phyloP scores from a whole-genome alignment of 495 filamentous ascomycete genomes.

The Penicillium cataractarum region DNA sequence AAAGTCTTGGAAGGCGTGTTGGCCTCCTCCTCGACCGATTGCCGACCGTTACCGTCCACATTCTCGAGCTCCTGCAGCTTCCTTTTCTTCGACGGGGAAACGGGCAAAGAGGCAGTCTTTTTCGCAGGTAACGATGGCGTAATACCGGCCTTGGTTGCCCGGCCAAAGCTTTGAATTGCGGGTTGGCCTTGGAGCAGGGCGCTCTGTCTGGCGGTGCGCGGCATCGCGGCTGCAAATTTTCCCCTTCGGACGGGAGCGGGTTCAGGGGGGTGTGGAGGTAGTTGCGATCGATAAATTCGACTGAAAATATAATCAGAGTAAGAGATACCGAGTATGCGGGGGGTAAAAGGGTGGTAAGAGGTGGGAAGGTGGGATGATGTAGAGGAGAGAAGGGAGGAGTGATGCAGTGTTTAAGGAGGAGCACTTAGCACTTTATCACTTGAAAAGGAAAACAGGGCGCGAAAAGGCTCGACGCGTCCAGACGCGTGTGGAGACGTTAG shows the following conservation, averaged over 20 bases:
- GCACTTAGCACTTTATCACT: conserved; percentile 1
- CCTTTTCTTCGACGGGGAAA: conserved; percentile 52
- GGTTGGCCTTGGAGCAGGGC: conserved; percentile 38
- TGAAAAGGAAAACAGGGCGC: conserved; percentile 13
- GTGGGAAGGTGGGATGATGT: conserved; percentile 16
- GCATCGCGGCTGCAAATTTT: conserved; percentile 42
- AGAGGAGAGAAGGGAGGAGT: conserved; percentile 4
- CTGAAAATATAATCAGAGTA: conserved; percentile 27
- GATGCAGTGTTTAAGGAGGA: conserved; percentile 1
- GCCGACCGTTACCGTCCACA: conserved; percentile 25
- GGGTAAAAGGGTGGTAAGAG: conserved; percentile 7
- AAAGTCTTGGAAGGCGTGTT: conserved; percentile 48
- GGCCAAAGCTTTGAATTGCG: conserved; percentile 46
- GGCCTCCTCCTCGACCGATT: conserved; percentile 25
- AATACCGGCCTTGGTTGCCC: conserved; percentile 48
- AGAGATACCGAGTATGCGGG: conserved; percentile 28
- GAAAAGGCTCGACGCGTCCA: conserved; percentile 24
- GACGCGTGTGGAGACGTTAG: conserved; percentile 21
- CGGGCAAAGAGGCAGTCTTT: conserved; percentile 29
- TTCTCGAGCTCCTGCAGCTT: conserved; percentile 50
- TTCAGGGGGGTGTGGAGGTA: conserved; percentile 17
- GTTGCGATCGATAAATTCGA: conserved; percentile 30
- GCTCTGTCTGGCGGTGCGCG: conserved; percentile 36
- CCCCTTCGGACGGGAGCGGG: conserved; percentile 8
- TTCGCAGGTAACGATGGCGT: conserved; percentile 27